Evolutionary conservation across 225 moss, liverwort and hornwort genomes (phyloP).

Genomic region (Straminergon stramineum): DNA sequence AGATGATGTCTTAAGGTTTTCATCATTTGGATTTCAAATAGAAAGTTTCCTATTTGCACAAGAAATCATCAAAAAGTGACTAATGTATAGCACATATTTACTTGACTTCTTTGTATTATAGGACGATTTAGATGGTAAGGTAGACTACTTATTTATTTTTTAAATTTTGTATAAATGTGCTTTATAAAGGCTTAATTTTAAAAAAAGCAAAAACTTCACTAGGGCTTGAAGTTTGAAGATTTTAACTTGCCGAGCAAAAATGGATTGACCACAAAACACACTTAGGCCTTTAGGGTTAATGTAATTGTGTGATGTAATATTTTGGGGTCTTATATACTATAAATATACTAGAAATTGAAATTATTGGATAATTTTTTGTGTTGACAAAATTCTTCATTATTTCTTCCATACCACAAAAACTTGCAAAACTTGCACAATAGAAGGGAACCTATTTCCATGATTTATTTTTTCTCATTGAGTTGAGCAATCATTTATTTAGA

Average conservation of each 20-base stretch:
- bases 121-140: background rate
- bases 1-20: background rate
- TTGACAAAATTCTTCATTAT: background rate
- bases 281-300: too few relatives aligned
- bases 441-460: rapidly evolving
- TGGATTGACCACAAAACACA: too few relatives aligned
- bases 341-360: background rate
- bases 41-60: too few relatives aligned
- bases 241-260: background rate
- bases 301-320: rapidly evolving
- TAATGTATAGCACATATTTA: background rate
- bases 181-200: background rate
- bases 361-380: background rate
- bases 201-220: background rate
- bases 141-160: background rate
- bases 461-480: background rate
- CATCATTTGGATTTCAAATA: background rate
- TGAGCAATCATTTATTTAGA: background rate
- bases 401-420: background rate
- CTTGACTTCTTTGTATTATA: background rate
- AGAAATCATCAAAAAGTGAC: background rate
- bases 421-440: background rate
- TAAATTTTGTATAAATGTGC: background rate
- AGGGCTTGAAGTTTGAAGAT: background rate
- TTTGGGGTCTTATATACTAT: background rate